Percentiles rank a stretch among this genome's conserved stretches.
phyloP scores from a whole-genome alignment of 2,329 filamentous ascomycete genomes.

The Nigrospora oryzae region DNA sequence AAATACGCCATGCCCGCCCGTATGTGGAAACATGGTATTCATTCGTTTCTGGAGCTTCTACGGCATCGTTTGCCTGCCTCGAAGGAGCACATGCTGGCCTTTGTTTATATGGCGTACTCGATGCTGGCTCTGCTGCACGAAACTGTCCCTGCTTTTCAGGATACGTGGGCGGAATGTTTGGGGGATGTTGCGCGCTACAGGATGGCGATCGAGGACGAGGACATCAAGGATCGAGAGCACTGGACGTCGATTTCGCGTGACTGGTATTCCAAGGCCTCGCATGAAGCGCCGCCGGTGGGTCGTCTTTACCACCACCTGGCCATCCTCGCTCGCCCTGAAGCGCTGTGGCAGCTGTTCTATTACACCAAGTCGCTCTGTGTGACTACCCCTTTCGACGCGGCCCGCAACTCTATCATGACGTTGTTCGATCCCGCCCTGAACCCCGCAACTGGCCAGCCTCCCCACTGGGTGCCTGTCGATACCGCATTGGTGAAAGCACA shows the following conservation, averaged over 20 bases:
- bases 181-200: slow-evolving; percentile 78
- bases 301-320: slow-evolving; percentile 84
- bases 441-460: slow-evolving; percentile 4
- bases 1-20: slow-evolving; percentile 88
- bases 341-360: slow-evolving; percentile 62
- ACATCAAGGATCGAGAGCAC: slow-evolving; percentile 63
- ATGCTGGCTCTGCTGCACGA: slow-evolving; percentile 86
- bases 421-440: slow-evolving; percentile 52
- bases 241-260: slow-evolving; percentile 74
- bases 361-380: slow-evolving; percentile 66
- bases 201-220: slow-evolving; percentile 86
- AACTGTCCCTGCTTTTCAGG: slow-evolving; percentile 71
- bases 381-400: slow-evolving; percentile 54
- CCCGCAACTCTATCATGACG: slow-evolving; percentile 61
- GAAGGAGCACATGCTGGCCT: slow-evolving; percentile 81
- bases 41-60: slow-evolving; percentile 71
- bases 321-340: slow-evolving; percentile 63
- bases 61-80: slow-evolving; percentile 66
- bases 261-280: slow-evolving; percentile 79
- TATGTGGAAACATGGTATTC: slow-evolving; percentile 92
- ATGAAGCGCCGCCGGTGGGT: slow-evolving; percentile 66
- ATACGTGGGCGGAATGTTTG: slow-evolving; percentile 90
- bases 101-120: slow-evolving; percentile 84
- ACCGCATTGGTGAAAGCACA: slow-evolving; percentile 55
- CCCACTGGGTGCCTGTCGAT: slow-evolving; percentile 34